Base-by-base conservation (phyloP, 371 early-diverging fungal species). In the Smittium culicis region DNA sequence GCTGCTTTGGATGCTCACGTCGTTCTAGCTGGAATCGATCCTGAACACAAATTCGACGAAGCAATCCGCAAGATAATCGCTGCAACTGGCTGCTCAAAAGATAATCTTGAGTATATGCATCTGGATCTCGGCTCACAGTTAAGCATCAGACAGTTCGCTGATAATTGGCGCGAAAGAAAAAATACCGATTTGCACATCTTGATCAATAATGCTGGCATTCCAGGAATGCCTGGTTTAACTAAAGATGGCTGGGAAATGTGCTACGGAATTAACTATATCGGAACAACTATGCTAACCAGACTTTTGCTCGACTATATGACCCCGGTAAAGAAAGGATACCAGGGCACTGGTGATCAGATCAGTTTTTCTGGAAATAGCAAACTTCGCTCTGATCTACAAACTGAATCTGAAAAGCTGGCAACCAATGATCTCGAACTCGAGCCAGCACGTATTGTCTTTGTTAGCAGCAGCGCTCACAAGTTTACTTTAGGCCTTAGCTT, bases 141-240 rank as follows among this genome's bases (percentile, higher is more conserved):
- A 68, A 73, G 73, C 34, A 76, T 79, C 28, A 67, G 73, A 31
- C 61, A 56, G 11, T 72, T 73, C 25, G 74, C 73, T 0, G 66
- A 64, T 1, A 63, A 58, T 1, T 69, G 70, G 79, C 60, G 62
- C 1, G 67, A 71, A 59, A 68, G 74, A 17, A 5, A 34, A 2
- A 74, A 68, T 27, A 67, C 30, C 14, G 33, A 34, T 58, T 65
- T 80, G 8, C 72, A 82, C 66, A 74, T 80, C n/a, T 72, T 85
- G 3, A 72, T 85, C 70, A 82, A 82, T 74, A 85, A 85, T 67
- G 85, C 85, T 2, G 85, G 85, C 14, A 76, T 81, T n/a, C 68
- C 72, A 0, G 70, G 71, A 56, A 69, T 68, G 30, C 70, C 67
- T 3, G 73, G 68, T 24, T 34, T 76, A 61, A 81, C 84, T 25